phyloP scores from a whole-genome alignment of 495 filamentous ascomycete genomes.

The Bombardia bombarda region DNA sequence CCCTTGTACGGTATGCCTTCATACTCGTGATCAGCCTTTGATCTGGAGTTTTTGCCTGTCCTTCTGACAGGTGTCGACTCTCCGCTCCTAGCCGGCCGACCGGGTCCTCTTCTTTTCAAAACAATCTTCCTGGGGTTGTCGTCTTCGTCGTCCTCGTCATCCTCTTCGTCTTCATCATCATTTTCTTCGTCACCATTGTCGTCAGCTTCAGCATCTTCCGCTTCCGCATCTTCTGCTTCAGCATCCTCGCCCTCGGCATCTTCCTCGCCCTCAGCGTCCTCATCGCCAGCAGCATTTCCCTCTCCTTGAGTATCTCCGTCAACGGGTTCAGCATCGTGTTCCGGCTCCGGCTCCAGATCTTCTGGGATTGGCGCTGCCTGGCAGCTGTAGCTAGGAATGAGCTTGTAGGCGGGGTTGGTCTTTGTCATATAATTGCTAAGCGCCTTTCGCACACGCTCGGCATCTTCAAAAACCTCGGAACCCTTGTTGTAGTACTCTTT shows the following conservation, averaged over 20 bases:
- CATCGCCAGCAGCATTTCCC: slow-evolving; percentile 8
- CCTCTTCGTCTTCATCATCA: slow-evolving; percentile 26
- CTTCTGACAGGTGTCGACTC: slow-evolving; percentile 5
- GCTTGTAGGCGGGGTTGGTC: slow-evolving; percentile 63
- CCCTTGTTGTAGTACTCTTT: slow-evolving; percentile 62
- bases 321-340: slow-evolving; percentile 10
- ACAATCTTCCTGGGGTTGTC: slow-evolving; percentile 21
- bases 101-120: slow-evolving; percentile 21
- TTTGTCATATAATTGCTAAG: slow-evolving; percentile 69
- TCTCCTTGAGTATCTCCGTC: neutral
- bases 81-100: slow-evolving; percentile 12
- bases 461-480: slow-evolving; percentile 61
- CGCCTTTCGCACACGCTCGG: slow-evolving; percentile 66
- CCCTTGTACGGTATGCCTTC: slow-evolving; percentile 49
- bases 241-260: slow-evolving; percentile 16
- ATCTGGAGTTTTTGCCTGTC: slow-evolving; percentile 11
- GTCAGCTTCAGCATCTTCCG: slow-evolving; percentile 19
- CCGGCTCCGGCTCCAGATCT: slow-evolving; percentile 22
- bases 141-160: slow-evolving; percentile 24
- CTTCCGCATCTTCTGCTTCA: slow-evolving; percentile 16
- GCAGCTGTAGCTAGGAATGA: slow-evolving; percentile 46
- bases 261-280: slow-evolving; percentile 12
- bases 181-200: slow-evolving; percentile 17
- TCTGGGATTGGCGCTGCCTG: slow-evolving; percentile 53
- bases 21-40: slow-evolving; percentile 43